These are phyloP conservation scores for Aspergillus saccharolyticus DNA, from an alignment of 495 filamentous ascomycete genomes.

Conservation along the genomic window DNA sequence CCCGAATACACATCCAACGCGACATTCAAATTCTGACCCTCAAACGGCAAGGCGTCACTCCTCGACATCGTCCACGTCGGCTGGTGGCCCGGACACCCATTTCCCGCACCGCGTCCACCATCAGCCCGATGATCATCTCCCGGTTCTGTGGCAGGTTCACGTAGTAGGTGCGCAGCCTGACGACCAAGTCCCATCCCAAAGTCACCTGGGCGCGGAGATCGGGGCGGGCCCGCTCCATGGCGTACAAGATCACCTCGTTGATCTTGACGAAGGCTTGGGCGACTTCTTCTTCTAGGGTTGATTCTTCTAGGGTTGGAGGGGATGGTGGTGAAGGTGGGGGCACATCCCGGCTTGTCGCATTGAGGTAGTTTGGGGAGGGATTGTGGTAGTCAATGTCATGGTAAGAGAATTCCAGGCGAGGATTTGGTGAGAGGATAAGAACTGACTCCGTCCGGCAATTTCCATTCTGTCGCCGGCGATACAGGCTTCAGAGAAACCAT, in stretches of 20 bases:
- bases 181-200: slow-evolving; percentile 12
- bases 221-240: slow-evolving; percentile 1
- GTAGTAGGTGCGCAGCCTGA: slow-evolving; percentile 13
- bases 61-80: slow-evolving; percentile 16
- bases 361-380: background rate
- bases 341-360: slow-evolving; percentile 10
- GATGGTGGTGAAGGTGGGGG: slow-evolving; percentile 8
- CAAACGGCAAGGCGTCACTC: slow-evolving; percentile 15
- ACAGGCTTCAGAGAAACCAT: slow-evolving; percentile 15
- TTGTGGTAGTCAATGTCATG: background rate
- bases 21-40: slow-evolving; percentile 15
- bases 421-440: background rate
- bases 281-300: slow-evolving; percentile 14
- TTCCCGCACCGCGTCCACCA: slow-evolving; percentile 13
- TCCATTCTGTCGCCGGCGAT: slow-evolving; percentile 12
- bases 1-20: slow-evolving; percentile 14
- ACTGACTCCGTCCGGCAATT: slow-evolving; percentile 14
- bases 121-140: slow-evolving; percentile 7
- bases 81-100: slow-evolving; percentile 15
- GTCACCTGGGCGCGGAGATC: background rate
- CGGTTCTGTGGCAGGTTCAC: slow-evolving; percentile 8
- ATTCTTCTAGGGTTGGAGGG: slow-evolving; percentile 12
- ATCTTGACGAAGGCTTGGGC: slow-evolving; percentile 17
- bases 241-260: slow-evolving; percentile 14
- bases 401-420: too few relatives aligned